Evolutionary conservation across 352 stramenopile species (phyloP), one percentile per base, ranked within the genome.

Genomic region (Globisporangium orthogonon): DNA sequence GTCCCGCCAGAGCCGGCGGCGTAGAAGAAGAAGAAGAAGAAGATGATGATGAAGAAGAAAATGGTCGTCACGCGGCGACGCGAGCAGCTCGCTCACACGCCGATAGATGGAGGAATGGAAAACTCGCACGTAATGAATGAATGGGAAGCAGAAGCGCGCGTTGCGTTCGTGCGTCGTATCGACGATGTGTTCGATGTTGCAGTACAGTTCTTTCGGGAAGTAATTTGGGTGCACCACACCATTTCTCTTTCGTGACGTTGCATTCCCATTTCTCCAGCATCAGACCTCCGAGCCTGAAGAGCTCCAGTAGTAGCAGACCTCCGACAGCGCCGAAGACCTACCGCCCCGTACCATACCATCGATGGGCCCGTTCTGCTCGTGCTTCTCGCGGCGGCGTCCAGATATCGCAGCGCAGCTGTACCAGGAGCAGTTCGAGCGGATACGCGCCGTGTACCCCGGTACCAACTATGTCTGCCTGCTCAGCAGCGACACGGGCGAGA

Each of bases 391-490:
- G 67, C 69, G 74, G 66, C 78, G 80, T 44, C 63, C 72, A 15
- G 79, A 86, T 62, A 62, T 73, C 50, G 54, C 68, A 31, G 69
- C 78, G 58, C 67, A 60, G 67, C 76, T 72, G 29, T 90, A 86
- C 65, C 52, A 85, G 28, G 83, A 90, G 54, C 81, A 91, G 65
- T 89, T 94, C 53, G 77, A 89, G 50, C 76, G 78, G 50, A 84
- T 94, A 50, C 71, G 81, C 50, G 59, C 52, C 50, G 73, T 89
- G 40, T 94, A 86, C 66, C 83, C 81, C 4, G 83, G 84, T 50
- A 94, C 84, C 15, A 74, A 77, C 52, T 94, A 92, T 65, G 70
- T 88, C 35, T 94, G 84, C 67, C 56, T 94, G 51, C 62, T 94
- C 45, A 79, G 91, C 73, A 76, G 71, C 54, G 73, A 81, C 49